These are phyloP conservation scores for Penicillium turbatum DNA, from an alignment of 495 filamentous ascomycete species.

Conservation along the genomic window DNA sequence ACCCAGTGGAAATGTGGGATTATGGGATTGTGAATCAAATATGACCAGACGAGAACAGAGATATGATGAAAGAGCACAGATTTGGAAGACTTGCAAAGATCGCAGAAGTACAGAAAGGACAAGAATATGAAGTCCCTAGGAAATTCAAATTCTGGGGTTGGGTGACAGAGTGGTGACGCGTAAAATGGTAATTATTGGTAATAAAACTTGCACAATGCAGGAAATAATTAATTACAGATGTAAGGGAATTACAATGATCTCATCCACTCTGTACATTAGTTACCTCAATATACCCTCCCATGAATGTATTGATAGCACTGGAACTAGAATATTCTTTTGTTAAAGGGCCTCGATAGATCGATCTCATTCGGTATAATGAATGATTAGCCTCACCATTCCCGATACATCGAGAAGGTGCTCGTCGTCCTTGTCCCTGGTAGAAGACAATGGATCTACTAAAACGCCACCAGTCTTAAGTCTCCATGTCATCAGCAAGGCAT, in stretches of 20 bases:
- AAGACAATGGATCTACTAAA: neutral
- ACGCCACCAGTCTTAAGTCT: neutral
- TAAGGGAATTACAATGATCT: constrained; percentile 4
- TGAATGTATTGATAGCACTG: too few species aligned
- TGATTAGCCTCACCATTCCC: too few species aligned
- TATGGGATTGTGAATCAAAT: neutral
- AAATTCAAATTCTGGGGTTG: neutral
- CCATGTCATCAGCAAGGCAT: neutral
- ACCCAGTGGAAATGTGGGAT: neutral
- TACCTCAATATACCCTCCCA: too few species aligned
- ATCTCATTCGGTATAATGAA: too few species aligned
- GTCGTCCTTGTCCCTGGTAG: neutral
- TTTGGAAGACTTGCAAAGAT: neutral
- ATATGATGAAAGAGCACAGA: neutral
- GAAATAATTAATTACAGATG: constrained; percentile 2
- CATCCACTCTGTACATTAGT: neutral
- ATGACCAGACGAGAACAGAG: constrained; percentile 1
- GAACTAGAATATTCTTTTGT: neutral
- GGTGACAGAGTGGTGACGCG: neutral
- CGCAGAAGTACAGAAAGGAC: constrained; percentile 6
- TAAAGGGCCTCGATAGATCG: too few species aligned
- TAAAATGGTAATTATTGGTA: neutral
- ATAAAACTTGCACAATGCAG: neutral
- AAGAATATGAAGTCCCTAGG: constrained; percentile 3
- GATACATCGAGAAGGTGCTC: too few species aligned